These are phyloP conservation scores for Raphanus raphanistrum DNA, from an alignment of 345 rosid genomes.

Conservation along the genomic window DNA sequence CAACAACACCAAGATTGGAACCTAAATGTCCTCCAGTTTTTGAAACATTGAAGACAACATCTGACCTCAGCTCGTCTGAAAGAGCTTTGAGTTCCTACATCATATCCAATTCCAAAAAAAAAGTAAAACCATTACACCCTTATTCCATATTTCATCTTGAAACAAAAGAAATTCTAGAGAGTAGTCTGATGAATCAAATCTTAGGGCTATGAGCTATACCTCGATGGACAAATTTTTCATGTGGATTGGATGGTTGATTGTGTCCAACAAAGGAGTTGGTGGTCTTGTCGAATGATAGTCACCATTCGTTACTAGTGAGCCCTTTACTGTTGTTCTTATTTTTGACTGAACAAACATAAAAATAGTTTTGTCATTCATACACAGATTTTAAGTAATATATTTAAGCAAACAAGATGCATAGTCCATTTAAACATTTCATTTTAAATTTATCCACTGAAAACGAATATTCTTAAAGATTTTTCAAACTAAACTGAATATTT, in stretches of 20 bases:
- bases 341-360: constrained; percentile 39
- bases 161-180: background rate
- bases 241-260: constrained; percentile 86
- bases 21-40: constrained; percentile 97
- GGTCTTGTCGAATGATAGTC: constrained; percentile 72
- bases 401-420: background rate
- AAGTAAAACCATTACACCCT: background rate
- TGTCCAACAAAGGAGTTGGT: constrained; percentile 88
- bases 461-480: background rate
- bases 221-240: constrained; percentile 84
- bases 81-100: constrained; percentile 77
- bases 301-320: constrained; percentile 69
- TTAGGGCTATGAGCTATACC: constrained; percentile 39
- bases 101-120: constrained; percentile 54
- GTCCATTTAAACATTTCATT: background rate
- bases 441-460: background rate
- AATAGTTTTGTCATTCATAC: constrained; percentile 6
- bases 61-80: constrained; percentile 82
- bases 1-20: constrained; percentile 96
- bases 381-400: background rate
- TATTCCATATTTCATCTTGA: background rate
- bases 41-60: constrained; percentile 85
- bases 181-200: background rate
- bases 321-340: constrained; percentile 53
- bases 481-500: background rate